phyloP scores from a whole-genome alignment of 306 rosid genomes.

The Casuarina cunninghamiana region DNA sequence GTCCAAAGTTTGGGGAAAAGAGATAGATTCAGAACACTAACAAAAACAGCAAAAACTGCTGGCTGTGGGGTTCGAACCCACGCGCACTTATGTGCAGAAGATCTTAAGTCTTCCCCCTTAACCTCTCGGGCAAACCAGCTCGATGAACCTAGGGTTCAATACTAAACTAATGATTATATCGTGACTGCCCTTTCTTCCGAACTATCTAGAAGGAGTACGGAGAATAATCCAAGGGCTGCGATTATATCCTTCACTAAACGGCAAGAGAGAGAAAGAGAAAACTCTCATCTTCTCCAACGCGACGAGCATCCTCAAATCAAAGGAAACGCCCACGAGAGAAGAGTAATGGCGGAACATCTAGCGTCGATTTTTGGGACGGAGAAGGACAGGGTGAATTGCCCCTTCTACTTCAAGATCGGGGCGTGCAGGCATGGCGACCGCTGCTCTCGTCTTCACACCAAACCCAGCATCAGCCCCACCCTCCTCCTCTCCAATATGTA shows the following conservation, averaged over 20 bases:
- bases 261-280: no score
- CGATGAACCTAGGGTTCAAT: neutral
- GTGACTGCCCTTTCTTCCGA: neutral
- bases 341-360: constrained; percentile 65
- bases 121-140: constrained; percentile 80
- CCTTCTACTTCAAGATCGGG: constrained; percentile 81
- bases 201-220: constrained; percentile 4
- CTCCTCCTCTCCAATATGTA: constrained; percentile 71
- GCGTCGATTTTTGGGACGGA: constrained; percentile 78
- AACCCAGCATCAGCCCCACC: constrained; percentile 73
- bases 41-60: constrained; percentile 6
- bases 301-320: neutral
- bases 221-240: neutral
- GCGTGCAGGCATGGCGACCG: constrained; percentile 81
- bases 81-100: constrained; percentile 72
- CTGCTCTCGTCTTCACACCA: constrained; percentile 68
- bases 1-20: no score
- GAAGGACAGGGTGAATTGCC: constrained; percentile 77
- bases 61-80: constrained; percentile 83
- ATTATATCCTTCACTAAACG: neutral
- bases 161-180: no score
- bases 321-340: neutral
- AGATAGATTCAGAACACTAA: no score
- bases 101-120: constrained; percentile 78
- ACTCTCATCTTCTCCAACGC: neutral